A percentile compares a stretch with the other conserved stretches of the same genome.
phyloP scores from a whole-genome alignment of 257 asterid genomes.

The Solanum peruvianum region DNA sequence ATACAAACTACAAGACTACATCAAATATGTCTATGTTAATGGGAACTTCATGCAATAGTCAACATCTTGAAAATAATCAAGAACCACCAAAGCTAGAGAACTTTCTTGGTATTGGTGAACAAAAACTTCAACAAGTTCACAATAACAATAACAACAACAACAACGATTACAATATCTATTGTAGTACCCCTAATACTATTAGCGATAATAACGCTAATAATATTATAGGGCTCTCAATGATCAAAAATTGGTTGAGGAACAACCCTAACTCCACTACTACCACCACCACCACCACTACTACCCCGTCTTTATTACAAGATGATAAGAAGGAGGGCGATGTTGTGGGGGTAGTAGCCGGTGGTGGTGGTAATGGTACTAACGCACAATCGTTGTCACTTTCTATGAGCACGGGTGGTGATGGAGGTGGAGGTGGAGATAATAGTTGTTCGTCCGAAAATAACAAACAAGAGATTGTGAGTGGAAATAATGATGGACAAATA shows the following conservation, averaged over 20 bases:
- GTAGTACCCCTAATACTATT: not conserved
- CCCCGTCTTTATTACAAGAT: not conserved
- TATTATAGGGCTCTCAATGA: conserved; percentile 67
- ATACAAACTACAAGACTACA: conserved; percentile 9
- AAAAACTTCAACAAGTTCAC: conserved; percentile 1
- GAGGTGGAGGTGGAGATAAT: conserved; percentile 7
- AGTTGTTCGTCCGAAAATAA: conserved; percentile 14
- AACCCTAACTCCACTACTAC: conserved; percentile 12
- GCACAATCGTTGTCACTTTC: conserved; percentile 56
- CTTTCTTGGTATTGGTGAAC: conserved; percentile 36
- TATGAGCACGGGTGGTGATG: conserved; percentile 48
- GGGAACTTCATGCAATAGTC: conserved; percentile 22
- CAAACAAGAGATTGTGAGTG: not conserved
- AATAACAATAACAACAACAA: not conserved
- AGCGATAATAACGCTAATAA: not conserved
- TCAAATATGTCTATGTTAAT: conserved; percentile 7
- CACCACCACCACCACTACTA: not conserved
- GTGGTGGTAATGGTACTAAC: not conserved
- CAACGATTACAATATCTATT: not conserved
- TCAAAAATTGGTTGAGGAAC: conserved; percentile 67
- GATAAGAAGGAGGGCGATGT: conserved; percentile 5
- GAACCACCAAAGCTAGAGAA: conserved; percentile 56
- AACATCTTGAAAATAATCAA: conserved; percentile 19
- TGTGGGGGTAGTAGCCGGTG: not conserved
- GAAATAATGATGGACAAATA: conserved; percentile 9